Evolutionary conservation across 2,329 filamentous ascomycete species (phyloP), one percentile per base, ranked within the genome.

Genomic region (Nothophoma quercina): DNA sequence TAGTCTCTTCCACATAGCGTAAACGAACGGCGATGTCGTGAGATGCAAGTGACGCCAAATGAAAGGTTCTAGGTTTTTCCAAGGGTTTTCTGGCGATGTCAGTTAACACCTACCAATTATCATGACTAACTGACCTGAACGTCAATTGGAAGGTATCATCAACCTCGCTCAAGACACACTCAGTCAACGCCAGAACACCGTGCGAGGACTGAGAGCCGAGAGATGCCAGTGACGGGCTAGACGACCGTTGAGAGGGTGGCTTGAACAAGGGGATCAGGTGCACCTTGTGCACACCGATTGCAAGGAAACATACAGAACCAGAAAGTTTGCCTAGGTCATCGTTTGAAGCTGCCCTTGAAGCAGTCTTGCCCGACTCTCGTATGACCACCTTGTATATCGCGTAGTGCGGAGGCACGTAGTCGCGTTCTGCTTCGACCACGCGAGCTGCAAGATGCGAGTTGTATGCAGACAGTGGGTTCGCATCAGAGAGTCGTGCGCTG

Each of bases 381-480:
- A 87, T 83, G 21, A 89, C 85, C 7, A 88, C 86, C 55, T 86
- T 85, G 75, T 87, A 90, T 62, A 90, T 83, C 56, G 83, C 83
- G 69, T 89, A 89, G 56, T 85, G 83, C 23, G 81, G 77, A 25
- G 86, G 84, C 59, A 89, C 85, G 67, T 90, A 90, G 69, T 90
- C 88, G 49, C 83, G 79, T 57, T 88, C 85, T 51, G 83, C 79
- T 65, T 89, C 87, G 18, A 90, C 76, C 45, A 84, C 80, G 30
- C 84, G 78, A 16, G 84, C 83, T 32, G 86, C 81, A 65, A 87
- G 84, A 58, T 87, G 83, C 10, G 88, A 77, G 15, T 86, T 83
- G 60, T 79, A 78, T n/a, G 77, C 72, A n/a, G 83, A 82, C 42
- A 87, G 83, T 15, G 79, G 78, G 15, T 81, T 75, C 4, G 77